phyloP scores from a whole-genome alignment of 2,329 filamentous ascomycete genomes.

The Clarireedia sp. region DNA sequence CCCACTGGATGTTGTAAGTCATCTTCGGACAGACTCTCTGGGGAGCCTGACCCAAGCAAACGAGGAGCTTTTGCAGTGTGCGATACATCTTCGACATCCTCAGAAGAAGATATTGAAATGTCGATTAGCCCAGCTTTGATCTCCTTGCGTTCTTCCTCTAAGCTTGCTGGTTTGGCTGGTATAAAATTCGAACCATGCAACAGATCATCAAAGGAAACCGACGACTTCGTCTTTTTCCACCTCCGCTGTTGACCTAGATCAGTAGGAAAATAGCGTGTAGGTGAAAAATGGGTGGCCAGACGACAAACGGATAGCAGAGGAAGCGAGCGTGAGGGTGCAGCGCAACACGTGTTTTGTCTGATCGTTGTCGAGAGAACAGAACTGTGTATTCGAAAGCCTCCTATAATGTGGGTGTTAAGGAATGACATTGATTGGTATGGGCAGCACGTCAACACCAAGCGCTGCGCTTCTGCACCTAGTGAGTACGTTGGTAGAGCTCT shows the following conservation, averaged over 20 bases:
- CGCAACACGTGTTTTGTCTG: background rate
- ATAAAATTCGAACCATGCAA: slow-evolving; percentile 28
- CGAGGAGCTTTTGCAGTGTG: background rate
- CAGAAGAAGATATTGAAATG: background rate
- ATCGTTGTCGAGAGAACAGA: background rate
- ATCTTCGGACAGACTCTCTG: too few relatives aligned
- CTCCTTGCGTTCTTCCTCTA: slow-evolving; percentile 19
- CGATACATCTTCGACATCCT: background rate
- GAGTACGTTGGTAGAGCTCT: too few relatives aligned
- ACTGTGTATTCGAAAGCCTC: background rate
- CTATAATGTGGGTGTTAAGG: background rate
- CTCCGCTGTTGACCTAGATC: slow-evolving; percentile 17
- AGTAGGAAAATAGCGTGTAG: background rate
- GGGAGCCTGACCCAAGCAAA: too few relatives aligned
- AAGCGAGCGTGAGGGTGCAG: background rate
- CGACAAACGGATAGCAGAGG: too few relatives aligned
- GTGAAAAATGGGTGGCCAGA: background rate
- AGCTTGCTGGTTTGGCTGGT: slow-evolving; percentile 26
- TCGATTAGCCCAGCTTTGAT: background rate
- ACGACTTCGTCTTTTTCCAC: slow-evolving; percentile 48
- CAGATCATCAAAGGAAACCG: slow-evolving; percentile 47
- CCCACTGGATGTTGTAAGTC: background rate
- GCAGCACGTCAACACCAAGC: background rate
- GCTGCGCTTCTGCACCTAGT: too few relatives aligned
- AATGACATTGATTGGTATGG: slow-evolving; percentile 1